Conservation (phyloP, 352 stramenopile genomes). For the Globisporangium acanthophoron region DNA sequence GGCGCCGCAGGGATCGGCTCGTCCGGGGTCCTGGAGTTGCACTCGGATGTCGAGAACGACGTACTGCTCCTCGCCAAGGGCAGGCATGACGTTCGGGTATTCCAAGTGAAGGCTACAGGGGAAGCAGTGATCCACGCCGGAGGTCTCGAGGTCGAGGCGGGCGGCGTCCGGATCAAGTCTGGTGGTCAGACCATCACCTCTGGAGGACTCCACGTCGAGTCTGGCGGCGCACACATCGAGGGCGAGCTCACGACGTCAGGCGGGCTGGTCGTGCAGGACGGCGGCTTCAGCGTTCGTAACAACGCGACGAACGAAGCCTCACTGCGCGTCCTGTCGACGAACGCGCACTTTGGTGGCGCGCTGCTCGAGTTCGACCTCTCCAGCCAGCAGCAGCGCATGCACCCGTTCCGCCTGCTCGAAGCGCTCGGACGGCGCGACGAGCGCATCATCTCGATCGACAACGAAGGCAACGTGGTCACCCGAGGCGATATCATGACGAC, state of each 20-base stretch:
- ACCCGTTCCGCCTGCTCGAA: slow-evolving; percentile 49
- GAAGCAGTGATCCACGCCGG: slow-evolving; percentile 47
- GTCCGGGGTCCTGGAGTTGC: slow-evolving; percentile 12
- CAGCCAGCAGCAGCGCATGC: slow-evolving; percentile 9
- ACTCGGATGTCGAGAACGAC: slow-evolving; percentile 10
- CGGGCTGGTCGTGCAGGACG: slow-evolving; percentile 58
- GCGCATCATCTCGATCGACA: slow-evolving; percentile 41
- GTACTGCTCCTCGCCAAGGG: slow-evolving; percentile 25
- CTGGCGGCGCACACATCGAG: slow-evolving; percentile 49
- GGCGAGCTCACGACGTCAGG: slow-evolving; percentile 44
- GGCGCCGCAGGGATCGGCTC: slow-evolving; percentile 9
- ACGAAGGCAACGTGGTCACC: slow-evolving; percentile 36
- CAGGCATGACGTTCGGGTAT: slow-evolving; percentile 25
- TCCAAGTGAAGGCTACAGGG: slow-evolving; percentile 52
- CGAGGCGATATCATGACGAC: slow-evolving; percentile 43
- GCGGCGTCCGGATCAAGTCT: slow-evolving; percentile 46
- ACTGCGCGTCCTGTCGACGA: slow-evolving; percentile 35
- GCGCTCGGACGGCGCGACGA: slow-evolving; percentile 14
- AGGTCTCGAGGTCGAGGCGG: slow-evolving; percentile 41
- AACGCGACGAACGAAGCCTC: slow-evolving; percentile 35
- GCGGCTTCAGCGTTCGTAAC: slow-evolving; percentile 45
- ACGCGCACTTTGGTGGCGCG: slow-evolving; percentile 43
- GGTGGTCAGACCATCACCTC: slow-evolving; percentile 58
- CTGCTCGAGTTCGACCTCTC: slow-evolving; percentile 46
- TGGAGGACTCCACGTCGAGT: slow-evolving; percentile 47